phyloP scores from a whole-genome alignment of 2,329 filamentous ascomycete genomes.

The Sclerotinia sclerotiorum region DNA sequence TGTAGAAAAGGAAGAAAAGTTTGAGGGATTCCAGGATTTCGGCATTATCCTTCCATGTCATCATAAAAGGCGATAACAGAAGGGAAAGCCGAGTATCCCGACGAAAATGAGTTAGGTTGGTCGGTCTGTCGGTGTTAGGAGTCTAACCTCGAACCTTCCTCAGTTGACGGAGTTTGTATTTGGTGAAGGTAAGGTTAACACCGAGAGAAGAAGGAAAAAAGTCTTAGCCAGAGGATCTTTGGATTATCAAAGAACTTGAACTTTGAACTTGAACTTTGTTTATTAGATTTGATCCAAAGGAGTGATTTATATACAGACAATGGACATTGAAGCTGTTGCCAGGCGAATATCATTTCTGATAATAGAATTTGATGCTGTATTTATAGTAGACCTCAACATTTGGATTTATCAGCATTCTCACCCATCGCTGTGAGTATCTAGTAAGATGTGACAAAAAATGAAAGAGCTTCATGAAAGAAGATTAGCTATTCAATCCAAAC shows the following conservation, averaged over 20 bases:
- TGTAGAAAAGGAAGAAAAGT: background rate
- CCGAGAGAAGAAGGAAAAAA: background rate
- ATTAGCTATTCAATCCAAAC: background rate
- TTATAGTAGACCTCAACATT: background rate
- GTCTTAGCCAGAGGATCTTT: too few relatives aligned
- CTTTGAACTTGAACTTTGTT: background rate
- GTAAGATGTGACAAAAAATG: background rate
- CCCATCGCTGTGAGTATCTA: background rate
- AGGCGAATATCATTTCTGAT: background rate
- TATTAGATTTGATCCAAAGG: background rate
- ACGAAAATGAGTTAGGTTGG: background rate
- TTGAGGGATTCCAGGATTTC: background rate
- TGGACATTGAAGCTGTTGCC: background rate
- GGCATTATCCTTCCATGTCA: background rate
- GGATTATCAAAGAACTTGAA: too few relatives aligned
- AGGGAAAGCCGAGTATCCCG: background rate
- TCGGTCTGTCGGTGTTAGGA: background rate
- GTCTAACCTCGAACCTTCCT: background rate
- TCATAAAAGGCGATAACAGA: background rate
- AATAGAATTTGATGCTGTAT: background rate
- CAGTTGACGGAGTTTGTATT: background rate
- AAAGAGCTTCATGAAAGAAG: background rate
- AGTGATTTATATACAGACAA: background rate
- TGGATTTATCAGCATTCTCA: conserved; percentile 5
- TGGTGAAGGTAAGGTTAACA: background rate